phyloP scores from a whole-genome alignment of 2,329 filamentous ascomycete genomes.

The Botryotinia convoluta region DNA sequence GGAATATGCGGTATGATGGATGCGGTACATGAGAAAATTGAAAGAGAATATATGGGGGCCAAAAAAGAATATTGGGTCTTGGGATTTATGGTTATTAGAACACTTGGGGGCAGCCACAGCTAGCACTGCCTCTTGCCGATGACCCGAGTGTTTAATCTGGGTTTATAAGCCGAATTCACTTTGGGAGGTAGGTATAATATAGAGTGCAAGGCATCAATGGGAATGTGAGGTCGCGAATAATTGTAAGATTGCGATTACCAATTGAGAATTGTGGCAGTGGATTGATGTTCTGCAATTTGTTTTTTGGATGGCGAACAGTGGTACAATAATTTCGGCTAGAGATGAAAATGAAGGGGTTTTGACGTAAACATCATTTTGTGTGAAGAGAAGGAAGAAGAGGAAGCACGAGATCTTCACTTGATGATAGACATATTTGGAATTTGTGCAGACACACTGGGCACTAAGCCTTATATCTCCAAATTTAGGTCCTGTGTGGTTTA shows the following conservation, averaged over 20 bases:
- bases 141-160: neutral
- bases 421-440: neutral
- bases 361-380: neutral
- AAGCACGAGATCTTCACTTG: neutral
- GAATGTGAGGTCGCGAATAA: neutral
- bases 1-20: neutral
- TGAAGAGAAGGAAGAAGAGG: neutral
- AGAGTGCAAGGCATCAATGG: neutral
- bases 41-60: neutral
- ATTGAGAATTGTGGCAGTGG: neutral
- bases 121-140: neutral
- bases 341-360: neutral
- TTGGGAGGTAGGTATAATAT: neutral
- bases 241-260: neutral
- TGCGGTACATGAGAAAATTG: neutral
- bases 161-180: neutral
- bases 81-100: neutral
- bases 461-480: neutral
- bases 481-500: neutral
- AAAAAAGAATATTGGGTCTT: neutral
- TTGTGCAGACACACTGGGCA: neutral
- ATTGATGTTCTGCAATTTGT: neutral
- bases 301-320: neutral
- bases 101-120: neutral
- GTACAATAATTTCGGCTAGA: neutral